Evolutionary conservation across 345 rosid genomes (phyloP).

Genomic region (Nephelium lappaceum): DNA sequence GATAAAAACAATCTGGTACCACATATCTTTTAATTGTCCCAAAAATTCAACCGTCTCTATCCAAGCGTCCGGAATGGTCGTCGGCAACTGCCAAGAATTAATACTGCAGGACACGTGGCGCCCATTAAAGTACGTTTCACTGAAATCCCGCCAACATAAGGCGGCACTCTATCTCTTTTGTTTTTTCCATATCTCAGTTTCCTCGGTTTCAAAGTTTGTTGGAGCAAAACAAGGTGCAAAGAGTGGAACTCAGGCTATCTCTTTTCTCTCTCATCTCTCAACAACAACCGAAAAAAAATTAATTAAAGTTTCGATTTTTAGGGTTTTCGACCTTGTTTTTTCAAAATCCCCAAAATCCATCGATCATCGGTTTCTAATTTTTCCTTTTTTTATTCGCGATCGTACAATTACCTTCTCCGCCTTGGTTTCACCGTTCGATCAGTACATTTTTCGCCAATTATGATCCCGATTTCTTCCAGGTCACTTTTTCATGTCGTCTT

Average conservation of each 20-base stretch:
- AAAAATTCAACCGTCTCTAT: background rate
- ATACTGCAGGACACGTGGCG: constrained; percentile 25
- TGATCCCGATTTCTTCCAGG: constrained; percentile 39
- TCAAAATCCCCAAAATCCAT: background rate
- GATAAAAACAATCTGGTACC: background rate
- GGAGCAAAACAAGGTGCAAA: constrained; percentile 27
- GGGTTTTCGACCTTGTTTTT: constrained; percentile 12
- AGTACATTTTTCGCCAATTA: constrained; percentile 19
- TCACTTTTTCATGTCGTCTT: constrained; percentile 4
- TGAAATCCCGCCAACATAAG: background rate
- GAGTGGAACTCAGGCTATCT: constrained; percentile 44
- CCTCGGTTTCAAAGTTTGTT: constrained; percentile 28
- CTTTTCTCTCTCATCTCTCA: constrained; percentile 25
- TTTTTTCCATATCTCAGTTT: background rate
- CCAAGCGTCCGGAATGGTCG: background rate
- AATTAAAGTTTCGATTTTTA: background rate
- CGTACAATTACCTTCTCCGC: constrained; percentile 11
- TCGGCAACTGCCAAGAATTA: background rate
- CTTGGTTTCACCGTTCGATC: constrained; percentile 31
- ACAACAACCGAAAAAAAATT: constrained; percentile 18
- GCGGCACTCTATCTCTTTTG: constrained; percentile 23
- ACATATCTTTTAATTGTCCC: background rate
- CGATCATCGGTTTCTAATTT: background rate
- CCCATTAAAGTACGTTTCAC: background rate
- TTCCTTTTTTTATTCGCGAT: background rate